Base-by-base conservation (phyloP, 1,139 yeast genomes). In the Hemisphaericaspora subhashii region DNA sequence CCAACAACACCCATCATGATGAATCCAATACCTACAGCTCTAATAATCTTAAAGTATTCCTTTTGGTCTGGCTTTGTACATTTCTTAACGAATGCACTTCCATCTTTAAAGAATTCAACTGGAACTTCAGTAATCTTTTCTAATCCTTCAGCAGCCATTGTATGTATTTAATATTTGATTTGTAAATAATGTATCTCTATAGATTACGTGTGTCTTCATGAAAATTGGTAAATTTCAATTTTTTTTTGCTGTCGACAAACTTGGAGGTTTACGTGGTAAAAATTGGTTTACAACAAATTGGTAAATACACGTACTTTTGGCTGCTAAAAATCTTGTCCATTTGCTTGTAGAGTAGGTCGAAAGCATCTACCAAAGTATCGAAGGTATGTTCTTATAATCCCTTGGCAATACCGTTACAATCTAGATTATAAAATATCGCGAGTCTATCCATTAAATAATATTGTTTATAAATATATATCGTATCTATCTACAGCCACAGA, bases 1-100 rank as follows among this genome's bases (percentile, higher is more conserved):
- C 98, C 98, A 57, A 92, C 95, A 57, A 88, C 86, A 57, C 98
- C 98, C 92, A 92, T 94, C 80, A 90, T 90, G 54, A 90, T 72
- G 68, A 90, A 92, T 54, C 98, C 98, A 52, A 89, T 77, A 57
- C 98, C 98, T 42, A 92, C 98, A 41, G 98, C 97, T 69, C 92
- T 84, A 52, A 92, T 79, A 60, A 90, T 86, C 67, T 86, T 85
- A 45, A 83, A 57, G 74, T 86, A 90, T 71, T 92, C 98, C 66
- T 84, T 86, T 62, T 77, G 73, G 63, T 83, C 84, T 52, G 98
- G 98, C 71, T 90, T 92, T 60, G 92, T 86, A 73, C 98, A 90
- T 68, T 88, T 87, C 63, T 80, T 79, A 55, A 92, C 74, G 65
- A 92, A 92, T 45, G 90, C 88, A 47, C 83, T 68, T 49, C 98